Conservation (phyloP, 208 protist genomes). For the Trypanosoma avium region DNA sequence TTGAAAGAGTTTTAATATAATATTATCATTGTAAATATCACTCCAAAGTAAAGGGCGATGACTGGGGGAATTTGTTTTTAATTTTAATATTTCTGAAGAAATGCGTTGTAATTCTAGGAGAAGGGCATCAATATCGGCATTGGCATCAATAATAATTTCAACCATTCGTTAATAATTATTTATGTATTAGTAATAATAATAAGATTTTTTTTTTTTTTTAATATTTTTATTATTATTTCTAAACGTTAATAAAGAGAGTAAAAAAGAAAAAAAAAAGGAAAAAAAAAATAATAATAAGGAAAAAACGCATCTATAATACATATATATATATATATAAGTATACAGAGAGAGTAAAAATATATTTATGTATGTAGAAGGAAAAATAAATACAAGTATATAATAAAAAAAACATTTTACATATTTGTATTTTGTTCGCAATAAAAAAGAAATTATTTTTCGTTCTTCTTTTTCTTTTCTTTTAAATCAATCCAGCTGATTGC, state of each 20-base stretch:
- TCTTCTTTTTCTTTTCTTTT: not conserved
- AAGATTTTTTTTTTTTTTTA: not conserved
- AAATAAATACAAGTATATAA: not conserved
- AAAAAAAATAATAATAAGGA: not conserved
- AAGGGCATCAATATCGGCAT: constrained; percentile 25
- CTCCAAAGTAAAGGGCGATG: constrained; percentile 3
- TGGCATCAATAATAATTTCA: constrained; percentile 22
- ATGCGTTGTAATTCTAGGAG: constrained; percentile 12
- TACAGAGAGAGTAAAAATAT: not conserved
- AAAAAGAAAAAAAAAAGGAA: not conserved
- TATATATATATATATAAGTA: constrained; percentile 11
- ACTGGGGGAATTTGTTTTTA: not conserved
- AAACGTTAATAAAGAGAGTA: not conserved
- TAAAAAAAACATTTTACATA: not conserved
- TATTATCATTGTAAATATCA: constrained; percentile 11
- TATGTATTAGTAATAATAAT: not conserved
- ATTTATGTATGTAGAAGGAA: not conserved
- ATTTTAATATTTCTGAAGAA: not conserved
- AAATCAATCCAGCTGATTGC: constrained; percentile 7
- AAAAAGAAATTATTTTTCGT: too few species aligned
- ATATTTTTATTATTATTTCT: not conserved
- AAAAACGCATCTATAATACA: not conserved
- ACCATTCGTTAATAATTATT: constrained; percentile 2
- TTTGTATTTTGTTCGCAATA: too few species aligned
- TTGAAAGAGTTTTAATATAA: constrained; percentile 13